phyloP scores from a whole-genome alignment of 2,329 filamentous ascomycete genomes.

The Capronia coronata region DNA sequence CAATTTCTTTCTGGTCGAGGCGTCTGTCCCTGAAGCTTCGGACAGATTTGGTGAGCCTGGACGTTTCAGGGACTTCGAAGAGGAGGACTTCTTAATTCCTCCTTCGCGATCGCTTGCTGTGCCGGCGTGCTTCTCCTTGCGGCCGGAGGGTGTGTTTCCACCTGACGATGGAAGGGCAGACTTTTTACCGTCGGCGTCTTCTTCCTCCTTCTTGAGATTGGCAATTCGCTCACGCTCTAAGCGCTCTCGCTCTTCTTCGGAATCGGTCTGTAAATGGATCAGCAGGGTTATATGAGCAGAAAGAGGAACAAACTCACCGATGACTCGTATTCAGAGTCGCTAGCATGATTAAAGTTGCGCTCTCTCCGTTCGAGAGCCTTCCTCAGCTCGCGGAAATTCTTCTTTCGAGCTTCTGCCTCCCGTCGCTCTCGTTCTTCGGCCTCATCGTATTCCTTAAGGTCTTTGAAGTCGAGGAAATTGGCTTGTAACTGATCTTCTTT shows the following conservation, averaged over 20 bases:
- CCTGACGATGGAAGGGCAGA: slow-evolving; percentile 56
- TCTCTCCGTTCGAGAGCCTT: slow-evolving; percentile 80
- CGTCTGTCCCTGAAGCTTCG: slow-evolving; percentile 88
- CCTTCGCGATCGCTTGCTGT: slow-evolving; percentile 30
- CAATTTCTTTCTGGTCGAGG: slow-evolving; percentile 57
- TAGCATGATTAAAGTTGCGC: slow-evolving; percentile 78
- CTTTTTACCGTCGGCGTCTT: slow-evolving; percentile 45
- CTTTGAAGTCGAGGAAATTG: slow-evolving; percentile 72
- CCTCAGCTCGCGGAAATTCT: slow-evolving; percentile 67
- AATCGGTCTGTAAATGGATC: slow-evolving; percentile 31
- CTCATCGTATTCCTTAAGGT: slow-evolving; percentile 64
- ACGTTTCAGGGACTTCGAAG: slow-evolving; percentile 63
- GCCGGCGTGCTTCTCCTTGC: slow-evolving; percentile 48
- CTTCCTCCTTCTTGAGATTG: slow-evolving; percentile 48
- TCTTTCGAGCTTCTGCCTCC: slow-evolving; percentile 62
- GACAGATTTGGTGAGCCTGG: slow-evolving; percentile 80
- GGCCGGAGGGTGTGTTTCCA: slow-evolving; percentile 58
- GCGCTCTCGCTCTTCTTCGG: slow-evolving; percentile 52
- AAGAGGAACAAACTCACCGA: slow-evolving; percentile 41
- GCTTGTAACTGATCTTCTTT: slow-evolving; percentile 78
- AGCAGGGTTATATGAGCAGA: slow-evolving; percentile 24
- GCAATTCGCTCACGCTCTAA: slow-evolving; percentile 51
- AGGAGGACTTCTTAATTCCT: slow-evolving; percentile 43
- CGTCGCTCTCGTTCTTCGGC: slow-evolving; percentile 57
- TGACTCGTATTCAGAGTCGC: slow-evolving; percentile 54